Evolutionary conservation across 306 rosid genomes (phyloP).

Genomic region (Oemleria cerasiformis): DNA sequence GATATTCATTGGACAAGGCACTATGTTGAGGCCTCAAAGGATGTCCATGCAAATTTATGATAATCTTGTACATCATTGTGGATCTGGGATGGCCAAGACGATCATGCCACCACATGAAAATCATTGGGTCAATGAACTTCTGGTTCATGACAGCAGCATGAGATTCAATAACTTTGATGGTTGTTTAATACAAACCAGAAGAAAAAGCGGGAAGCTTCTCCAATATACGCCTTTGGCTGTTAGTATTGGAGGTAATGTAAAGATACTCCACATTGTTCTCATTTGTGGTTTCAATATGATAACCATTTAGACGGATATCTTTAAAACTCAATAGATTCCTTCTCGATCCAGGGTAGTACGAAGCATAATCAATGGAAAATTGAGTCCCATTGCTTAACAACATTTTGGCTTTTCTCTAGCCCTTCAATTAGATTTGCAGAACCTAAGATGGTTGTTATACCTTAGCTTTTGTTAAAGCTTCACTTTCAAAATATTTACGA

Average conservation of each 20-base stretch:
- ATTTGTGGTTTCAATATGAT: no score
- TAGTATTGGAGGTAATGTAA: not conserved
- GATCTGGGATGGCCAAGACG: not conserved
- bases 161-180: not conserved
- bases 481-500: not conserved
- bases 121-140: not conserved
- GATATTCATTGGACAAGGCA: not conserved
- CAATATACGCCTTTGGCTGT: not conserved
- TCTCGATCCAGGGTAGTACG: not conserved
- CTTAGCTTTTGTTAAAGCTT: not conserved
- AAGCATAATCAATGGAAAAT: not conserved
- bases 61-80: not conserved
- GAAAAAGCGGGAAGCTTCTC: not conserved
- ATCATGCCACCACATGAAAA: not conserved
- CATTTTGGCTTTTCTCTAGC: not conserved
- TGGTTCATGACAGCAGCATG: not conserved
- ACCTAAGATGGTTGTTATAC: not conserved
- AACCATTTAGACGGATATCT: no score
- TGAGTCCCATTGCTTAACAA: not conserved
- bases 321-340: not conserved
- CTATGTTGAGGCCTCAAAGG: no score
- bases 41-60: not conserved
- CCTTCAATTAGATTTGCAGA: not conserved
- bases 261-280: no score
- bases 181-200: not conserved